phyloP scores from a whole-genome alignment of 2,329 filamentous ascomycete genomes.

The Phaeosphaeria sp. region DNA sequence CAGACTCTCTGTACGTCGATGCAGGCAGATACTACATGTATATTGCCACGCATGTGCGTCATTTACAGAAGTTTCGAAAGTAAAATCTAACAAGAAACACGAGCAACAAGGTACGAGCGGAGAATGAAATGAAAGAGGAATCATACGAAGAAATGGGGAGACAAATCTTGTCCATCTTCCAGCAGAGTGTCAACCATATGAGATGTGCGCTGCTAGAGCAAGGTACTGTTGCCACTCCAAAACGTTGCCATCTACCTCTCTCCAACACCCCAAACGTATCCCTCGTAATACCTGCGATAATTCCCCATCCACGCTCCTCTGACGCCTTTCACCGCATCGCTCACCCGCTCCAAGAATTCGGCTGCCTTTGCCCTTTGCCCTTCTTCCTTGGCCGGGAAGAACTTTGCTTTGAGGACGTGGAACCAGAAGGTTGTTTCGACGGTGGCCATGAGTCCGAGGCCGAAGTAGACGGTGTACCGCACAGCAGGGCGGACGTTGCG shows the following conservation, averaged over 20 bases:
- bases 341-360: conserved; percentile 14
- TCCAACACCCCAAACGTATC: conserved; percentile 27
- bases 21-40: too few relatives aligned
- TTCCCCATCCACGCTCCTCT: conserved; percentile 24
- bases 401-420: conserved; percentile 33
- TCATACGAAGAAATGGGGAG: too few relatives aligned
- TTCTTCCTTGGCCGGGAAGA: conserved; percentile 22
- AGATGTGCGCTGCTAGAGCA: background rate
- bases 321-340: conserved; percentile 15
- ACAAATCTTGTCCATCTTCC: too few relatives aligned
- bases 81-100: too few relatives aligned
- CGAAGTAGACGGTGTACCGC: conserved; percentile 34
- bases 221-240: background rate
- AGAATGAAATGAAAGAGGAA: too few relatives aligned
- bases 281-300: conserved; percentile 25
- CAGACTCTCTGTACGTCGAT: too few relatives aligned
- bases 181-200: too few relatives aligned
- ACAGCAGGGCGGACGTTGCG: conserved; percentile 15
- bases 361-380: conserved; percentile 22
- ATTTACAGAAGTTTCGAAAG: too few relatives aligned
- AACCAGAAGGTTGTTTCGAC: conserved; percentile 39
- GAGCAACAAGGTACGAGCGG: too few relatives aligned
- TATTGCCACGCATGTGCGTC: too few relatives aligned
- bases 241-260: conserved; percentile 4
- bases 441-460: conserved; percentile 25